phyloP scores from a whole-genome alignment of 306 rosid genomes.

The Sicyos edulis region DNA sequence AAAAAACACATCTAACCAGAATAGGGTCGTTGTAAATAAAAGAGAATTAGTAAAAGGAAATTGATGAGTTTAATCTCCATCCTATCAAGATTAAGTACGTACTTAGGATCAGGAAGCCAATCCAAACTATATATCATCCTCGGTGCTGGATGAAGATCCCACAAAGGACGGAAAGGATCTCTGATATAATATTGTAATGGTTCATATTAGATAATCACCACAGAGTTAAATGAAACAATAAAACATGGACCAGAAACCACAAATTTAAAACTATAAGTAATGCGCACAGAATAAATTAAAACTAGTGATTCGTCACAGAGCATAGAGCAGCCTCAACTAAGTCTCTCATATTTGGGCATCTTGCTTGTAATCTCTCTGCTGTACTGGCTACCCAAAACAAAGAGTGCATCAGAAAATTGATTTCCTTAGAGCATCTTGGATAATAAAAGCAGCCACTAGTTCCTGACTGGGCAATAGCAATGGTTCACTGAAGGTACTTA shows the following conservation, averaged over 20 bases:
- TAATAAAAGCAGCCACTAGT: too few species aligned
- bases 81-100: slow-evolving; percentile 19
- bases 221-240: slow-evolving; percentile 7
- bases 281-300: not conserved
- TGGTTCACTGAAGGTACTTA: too few species aligned
- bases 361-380: too few species aligned
- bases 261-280: not conserved
- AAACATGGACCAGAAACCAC: not conserved
- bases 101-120: slow-evolving; percentile 85
- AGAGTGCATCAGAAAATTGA: too few species aligned
- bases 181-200: slow-evolving; percentile 9
- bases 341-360: not conserved
- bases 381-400: too few species aligned
- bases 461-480: too few species aligned
- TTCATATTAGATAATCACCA: not conserved
- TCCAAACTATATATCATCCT: slow-evolving; percentile 72
- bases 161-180: slow-evolving; percentile 83
- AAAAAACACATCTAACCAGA: slow-evolving; percentile 55
- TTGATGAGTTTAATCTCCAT: not conserved
- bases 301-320: not conserved
- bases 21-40: slow-evolving; percentile 1
- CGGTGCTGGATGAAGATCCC: slow-evolving; percentile 57
- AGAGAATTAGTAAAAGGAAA: not conserved
- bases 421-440: too few species aligned
- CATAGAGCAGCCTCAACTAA: not conserved